A percentile compares a stretch with the other conserved stretches of the same genome.
These are phyloP conservation scores for Fomitopsis pulvina DNA, from an alignment of 768 basidiomycete genomes.

Conservation along the genomic window DNA sequence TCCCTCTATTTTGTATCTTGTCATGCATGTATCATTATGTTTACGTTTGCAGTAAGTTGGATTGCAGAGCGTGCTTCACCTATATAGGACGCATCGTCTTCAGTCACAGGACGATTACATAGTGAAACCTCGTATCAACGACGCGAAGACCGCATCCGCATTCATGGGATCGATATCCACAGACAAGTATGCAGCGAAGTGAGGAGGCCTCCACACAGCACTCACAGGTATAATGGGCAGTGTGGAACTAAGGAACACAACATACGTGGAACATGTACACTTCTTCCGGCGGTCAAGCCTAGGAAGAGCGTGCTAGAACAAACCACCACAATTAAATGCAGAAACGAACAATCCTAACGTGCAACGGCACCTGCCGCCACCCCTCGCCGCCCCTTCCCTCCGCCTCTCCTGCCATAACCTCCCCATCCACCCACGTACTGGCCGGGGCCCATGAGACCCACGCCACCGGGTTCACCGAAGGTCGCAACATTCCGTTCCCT, in stretches of 20 bases:
- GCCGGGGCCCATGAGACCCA: constrained; percentile 71
- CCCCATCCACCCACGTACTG: constrained; percentile 79
- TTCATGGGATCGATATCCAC: too few species aligned
- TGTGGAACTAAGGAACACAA: not conserved
- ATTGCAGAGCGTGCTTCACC: too few species aligned
- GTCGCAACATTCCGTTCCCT: constrained; percentile 80
- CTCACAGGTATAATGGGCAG: too few species aligned
- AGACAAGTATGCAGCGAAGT: too few species aligned
- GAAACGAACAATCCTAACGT: constrained; percentile 12
- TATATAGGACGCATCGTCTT: too few species aligned
- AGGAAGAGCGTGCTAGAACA: not conserved
- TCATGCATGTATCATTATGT: too few species aligned
- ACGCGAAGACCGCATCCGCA: too few species aligned
- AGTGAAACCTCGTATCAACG: too few species aligned
- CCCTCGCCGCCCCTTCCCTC: constrained; percentile 32
- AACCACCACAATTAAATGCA: not conserved
- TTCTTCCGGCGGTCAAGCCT: not conserved
- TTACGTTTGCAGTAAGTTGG: not conserved
- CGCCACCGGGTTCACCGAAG: constrained; percentile 80
- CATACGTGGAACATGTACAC: not conserved
- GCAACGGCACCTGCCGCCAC: constrained; percentile 12
- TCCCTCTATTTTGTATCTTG: too few species aligned
- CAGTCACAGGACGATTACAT: too few species aligned
- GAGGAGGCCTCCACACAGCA: too few species aligned
- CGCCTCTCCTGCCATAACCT: constrained; percentile 50